Evolutionary conservation across 345 rosid species (phyloP), one percentile per base, ranked within the genome.

Genomic region (Populus deltoides): DNA sequence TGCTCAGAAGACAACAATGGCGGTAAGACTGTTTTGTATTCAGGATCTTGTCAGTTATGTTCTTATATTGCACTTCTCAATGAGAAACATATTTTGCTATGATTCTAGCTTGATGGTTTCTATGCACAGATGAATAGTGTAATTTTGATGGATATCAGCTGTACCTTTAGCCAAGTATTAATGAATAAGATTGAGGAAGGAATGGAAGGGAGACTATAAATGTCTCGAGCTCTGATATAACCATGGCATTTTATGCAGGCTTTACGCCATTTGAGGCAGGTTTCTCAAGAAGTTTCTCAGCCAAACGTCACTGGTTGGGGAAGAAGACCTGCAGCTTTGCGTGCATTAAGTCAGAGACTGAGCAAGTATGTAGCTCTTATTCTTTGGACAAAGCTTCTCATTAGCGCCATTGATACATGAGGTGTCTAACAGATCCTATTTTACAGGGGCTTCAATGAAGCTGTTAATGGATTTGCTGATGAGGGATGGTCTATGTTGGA

Each of bases 401-500:
- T 51, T 75, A 72, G 76, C 38, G 76, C 66, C 61, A 31, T 49
- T 18, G 70, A 66, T 79, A 47, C 17, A 72, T 68, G 13, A 6
- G 38, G 39, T 11, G 25, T 39, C 71, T 66, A 18, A 75, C 66
- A 62, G 5, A 3, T 47, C n/a, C 24, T 24, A 33, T 39, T 47
- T 45, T 59, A 43, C 84, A 97, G 99, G 87, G 98, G 99, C 68
- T 97, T 97, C 74, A 97, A 97, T 63, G 99, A 97, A 86, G 97
- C 98, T 76, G 90, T 97, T 72, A 97, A 94, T 84, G 97, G 98
- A 31, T 97, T 97, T 80, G 83, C 91, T 12, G 99, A 97, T 76
- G 99, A 97, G 86, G 98, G 99, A 43, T 97, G 99, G 99, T 88
- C 97, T 13, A 79, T 91, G 86, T 82, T 94, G 85, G 98, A 97